Evolutionary conservation across 495 filamentous ascomycete genomes (phyloP), one percentile per base, ranked within the genome.

Genomic region (Annulohypoxylon nitens): DNA sequence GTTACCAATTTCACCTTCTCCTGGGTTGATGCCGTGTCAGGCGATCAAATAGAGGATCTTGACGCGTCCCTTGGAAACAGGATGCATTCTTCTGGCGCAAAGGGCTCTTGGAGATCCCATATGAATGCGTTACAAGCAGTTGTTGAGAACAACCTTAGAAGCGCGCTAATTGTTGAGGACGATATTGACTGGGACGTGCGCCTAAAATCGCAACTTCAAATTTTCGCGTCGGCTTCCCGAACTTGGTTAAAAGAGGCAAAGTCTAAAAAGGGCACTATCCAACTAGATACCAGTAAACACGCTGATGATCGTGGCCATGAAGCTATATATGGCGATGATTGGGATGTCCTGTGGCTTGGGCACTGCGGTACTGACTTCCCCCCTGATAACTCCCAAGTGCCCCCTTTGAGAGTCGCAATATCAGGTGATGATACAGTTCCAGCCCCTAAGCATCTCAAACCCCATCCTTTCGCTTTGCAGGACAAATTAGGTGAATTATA

Each of bases 271-370:
- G 37, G 39, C 18, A 68, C 48, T 23, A 71, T 71, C 23, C 33
- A 64, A 47, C 18, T 57, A 23, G 14, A 23, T 12, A 25, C 47
- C 3, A 39, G 30, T 0, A 67, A 41, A 7, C 16, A 11, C 34
- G 18, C 48, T 10, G 60, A 47, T 61, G 45, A 3, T 14, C 16
- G 20, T 16, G 9, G 34, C 20, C 6, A 59, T 33, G 25, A 51
- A 62, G 61, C 8, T 57, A 20, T 77, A 2, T 87, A 84, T 68
- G 84, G 85, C 3, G 78, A 82, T 30, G 69, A 72, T 43, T 87
- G 84, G 85, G 86, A 87, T 70, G 64, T 87, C 26, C 75, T 87
- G 14, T 87, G 83, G 85, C 81, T 87, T 0, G 85, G 85, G 30
- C 84, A 84, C 71, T 86, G 85, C 75, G 83, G 84, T 25, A 83